A percentile compares a stretch with the other conserved stretches of the same genome.
phyloP scores from a whole-genome alignment of 1,284 basidiomycete genomes.

The Boletus coffeatus region DNA sequence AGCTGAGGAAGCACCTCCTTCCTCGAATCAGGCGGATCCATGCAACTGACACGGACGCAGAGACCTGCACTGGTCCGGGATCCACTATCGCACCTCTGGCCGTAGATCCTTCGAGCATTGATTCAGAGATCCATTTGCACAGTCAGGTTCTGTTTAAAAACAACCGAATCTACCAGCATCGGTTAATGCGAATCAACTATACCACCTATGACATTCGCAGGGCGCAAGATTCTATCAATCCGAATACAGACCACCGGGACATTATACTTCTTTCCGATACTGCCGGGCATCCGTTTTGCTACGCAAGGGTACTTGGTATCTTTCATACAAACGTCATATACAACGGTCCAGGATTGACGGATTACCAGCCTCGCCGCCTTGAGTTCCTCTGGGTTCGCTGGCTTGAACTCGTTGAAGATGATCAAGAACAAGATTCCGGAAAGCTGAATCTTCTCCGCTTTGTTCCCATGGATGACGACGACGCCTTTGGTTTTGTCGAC shows the following conservation, averaged over 20 bases:
- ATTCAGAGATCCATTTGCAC: too few species aligned
- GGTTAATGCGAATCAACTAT: neutral
- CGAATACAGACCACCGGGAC: neutral
- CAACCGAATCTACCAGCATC: too few species aligned
- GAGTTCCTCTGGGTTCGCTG: neutral
- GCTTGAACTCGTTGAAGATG: neutral
- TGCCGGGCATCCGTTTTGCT: neutral
- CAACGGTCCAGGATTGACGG: neutral
- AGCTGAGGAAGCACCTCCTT: too few species aligned
- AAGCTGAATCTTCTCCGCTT: neutral
- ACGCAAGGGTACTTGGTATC: neutral
- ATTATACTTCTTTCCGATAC: neutral
- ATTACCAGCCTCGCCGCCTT: neutral
- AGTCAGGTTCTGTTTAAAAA: too few species aligned
- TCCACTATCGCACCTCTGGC: too few species aligned
- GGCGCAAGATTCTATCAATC: neutral
- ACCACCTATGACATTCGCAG: neutral
- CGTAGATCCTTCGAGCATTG: too few species aligned
- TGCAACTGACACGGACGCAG: too few species aligned
- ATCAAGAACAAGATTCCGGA: neutral
- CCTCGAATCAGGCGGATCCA: too few species aligned
- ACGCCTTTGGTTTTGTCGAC: neutral
- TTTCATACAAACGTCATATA: neutral
- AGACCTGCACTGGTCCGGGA: too few species aligned
- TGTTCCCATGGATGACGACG: neutral